Evolutionary conservation across 148 eudicot genomes (phyloP).

Genomic region (Diospyros lotus): DNA sequence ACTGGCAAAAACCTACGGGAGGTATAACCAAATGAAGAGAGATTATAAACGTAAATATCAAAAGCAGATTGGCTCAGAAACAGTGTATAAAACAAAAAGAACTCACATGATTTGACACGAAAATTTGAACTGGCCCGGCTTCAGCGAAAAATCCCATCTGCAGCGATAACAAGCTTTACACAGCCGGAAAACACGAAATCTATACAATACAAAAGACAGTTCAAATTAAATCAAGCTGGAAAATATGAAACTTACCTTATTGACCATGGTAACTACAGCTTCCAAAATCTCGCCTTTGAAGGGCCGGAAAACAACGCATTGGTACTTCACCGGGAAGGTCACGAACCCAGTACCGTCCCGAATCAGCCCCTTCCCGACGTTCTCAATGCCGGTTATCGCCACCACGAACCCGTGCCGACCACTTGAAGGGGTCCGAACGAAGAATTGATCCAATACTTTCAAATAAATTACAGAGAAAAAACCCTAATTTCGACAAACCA

Average conservation of each 20-base stretch:
- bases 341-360: conserved; percentile 96
- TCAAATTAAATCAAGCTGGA: not conserved
- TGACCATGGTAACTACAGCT: conserved; percentile 97
- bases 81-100: not conserved
- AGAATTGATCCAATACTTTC: too few species aligned
- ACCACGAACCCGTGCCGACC: conserved; percentile 95
- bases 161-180: conserved; percentile 12
- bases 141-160: conserved; percentile 99
- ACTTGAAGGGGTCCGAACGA: conserved; percentile 26
- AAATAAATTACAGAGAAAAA: not conserved
- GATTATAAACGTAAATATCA: not conserved
- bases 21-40: not conserved
- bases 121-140: conserved; percentile 94
- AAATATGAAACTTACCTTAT: conserved; percentile 49
- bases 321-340: conserved; percentile 85
- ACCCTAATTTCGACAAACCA: not conserved
- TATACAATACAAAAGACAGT: not conserved
- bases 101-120: conserved; percentile 93
- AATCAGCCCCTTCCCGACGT: conserved; percentile 82
- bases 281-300: conserved; percentile 92
- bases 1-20: not conserved
- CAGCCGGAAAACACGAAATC: not conserved
- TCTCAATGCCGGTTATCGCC: conserved; percentile 83
- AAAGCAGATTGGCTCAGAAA: not conserved
- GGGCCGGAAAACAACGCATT: conserved; percentile 93